Percentiles rank a stretch among this genome's conserved stretches.
Conservation (phyloP, 441 rosid genomes). For the Euphorbia celastroides region DNA sequence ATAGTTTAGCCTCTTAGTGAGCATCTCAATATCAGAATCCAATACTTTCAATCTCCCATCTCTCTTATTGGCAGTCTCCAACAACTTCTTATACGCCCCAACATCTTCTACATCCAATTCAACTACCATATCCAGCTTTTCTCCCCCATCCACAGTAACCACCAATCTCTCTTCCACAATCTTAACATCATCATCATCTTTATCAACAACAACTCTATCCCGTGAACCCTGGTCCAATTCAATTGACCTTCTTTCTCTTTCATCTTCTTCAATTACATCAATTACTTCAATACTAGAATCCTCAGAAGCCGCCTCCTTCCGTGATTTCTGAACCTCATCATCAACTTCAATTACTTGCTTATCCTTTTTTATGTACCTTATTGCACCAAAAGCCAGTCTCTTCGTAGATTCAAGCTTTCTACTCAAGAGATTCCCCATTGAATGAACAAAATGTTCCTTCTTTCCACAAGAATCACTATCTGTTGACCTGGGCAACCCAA, state of each 20-base stretch:
- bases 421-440: conserved; percentile 36
- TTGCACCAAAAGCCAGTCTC: conserved; percentile 33
- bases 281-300: conserved; percentile 59
- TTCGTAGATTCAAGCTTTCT: conserved; percentile 29
- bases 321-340: conserved; percentile 26
- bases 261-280: conserved; percentile 34
- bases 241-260: conserved; percentile 22
- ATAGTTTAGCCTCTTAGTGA: conserved; percentile 36
- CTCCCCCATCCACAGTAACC: conserved; percentile 33
- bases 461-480: conserved; percentile 18
- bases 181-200: conserved; percentile 31
- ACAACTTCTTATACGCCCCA: conserved; percentile 59
- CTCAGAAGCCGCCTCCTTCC: conserved; percentile 31
- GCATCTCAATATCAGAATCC: conserved; percentile 50
- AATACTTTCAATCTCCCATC: conserved; percentile 38
- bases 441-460: conserved; percentile 17
- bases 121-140: conserved; percentile 34
- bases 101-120: conserved; percentile 31
- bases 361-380: conserved; percentile 35
- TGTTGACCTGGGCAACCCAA: conserved; percentile 30
- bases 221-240: conserved; percentile 14
- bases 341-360: conserved; percentile 40
- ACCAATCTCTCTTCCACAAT: conserved; percentile 37
- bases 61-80: conserved; percentile 48
- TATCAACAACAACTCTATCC: conserved; percentile 10